Evolutionary conservation across 2,329 filamentous ascomycete species (phyloP), one percentile per base, ranked within the genome.

Genomic region (Penicillium sumatraense): DNA sequence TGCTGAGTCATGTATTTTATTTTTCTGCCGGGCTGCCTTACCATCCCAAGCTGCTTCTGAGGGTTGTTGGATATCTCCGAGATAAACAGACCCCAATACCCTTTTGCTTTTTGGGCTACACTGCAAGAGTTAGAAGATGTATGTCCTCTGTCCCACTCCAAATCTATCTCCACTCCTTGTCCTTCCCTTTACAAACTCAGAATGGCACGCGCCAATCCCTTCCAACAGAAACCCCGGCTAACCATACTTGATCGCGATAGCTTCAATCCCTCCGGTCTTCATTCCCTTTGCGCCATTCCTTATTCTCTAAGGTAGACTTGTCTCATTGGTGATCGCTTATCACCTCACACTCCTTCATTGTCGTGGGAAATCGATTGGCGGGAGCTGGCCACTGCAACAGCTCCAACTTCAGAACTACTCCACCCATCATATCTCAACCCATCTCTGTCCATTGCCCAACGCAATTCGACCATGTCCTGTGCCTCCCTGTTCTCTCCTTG

Each of bases 1-100:
- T 9, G 56, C 54, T 66, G 59, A 66, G 29, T 65, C 62, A 63
- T 51, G 51, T 54, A 54, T 36, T 47, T 53, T 62, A 59, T 59
- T 52, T 56, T 46, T 24, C 33, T 44, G 20, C 38, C 20, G n/a
- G n/a, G n/a, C n/a, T n/a, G n/a, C n/a, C n/a, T n/a, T n/a, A n/a
- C n/a, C n/a, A n/a, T n/a, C n/a, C n/a, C n/a, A n/a, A n/a, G n/a
- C n/a, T n/a, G n/a, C n/a, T n/a, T n/a, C n/a, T n/a, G n/a, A n/a
- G n/a, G n/a, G n/a, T n/a, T n/a, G n/a, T n/a, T n/a, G n/a, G n/a
- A n/a, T n/a, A n/a, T n/a, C n/a, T n/a, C n/a, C n/a, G n/a, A n/a
- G n/a, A n/a, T n/a, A n/a, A n/a, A n/a, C n/a, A n/a, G n/a, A n/a
- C n/a, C n/a, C n/a, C n/a, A n/a, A n/a, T n/a, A n/a, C n/a, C n/a